Conservation (phyloP, 2,329 filamentous ascomycete species). For the Phyllosticta citrichinensis region DNA sequence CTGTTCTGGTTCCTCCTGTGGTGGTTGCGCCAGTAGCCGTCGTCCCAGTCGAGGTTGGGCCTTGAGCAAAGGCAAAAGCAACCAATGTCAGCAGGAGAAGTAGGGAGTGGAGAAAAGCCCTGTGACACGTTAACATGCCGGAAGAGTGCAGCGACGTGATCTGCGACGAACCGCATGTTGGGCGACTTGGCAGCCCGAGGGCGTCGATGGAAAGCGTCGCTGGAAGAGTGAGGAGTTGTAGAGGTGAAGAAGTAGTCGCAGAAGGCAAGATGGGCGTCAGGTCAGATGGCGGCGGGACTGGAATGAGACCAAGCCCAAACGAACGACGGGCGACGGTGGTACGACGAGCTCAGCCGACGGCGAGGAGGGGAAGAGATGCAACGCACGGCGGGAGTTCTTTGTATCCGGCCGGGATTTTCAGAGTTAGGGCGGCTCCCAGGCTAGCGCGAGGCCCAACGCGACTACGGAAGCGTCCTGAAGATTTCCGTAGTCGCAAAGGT, state of each 20-base stretch:
- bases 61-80: conserved; percentile 12
- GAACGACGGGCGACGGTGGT: not conserved
- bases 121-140: not conserved
- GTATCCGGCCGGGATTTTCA: not conserved
- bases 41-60: conserved; percentile 13
- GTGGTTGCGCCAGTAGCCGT: conserved; percentile 13
- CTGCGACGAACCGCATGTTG: conserved; percentile 6
- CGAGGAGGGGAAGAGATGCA: not conserved
- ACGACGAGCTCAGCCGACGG: not conserved
- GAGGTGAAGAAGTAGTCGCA: not conserved
- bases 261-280: not conserved
- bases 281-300: not conserved
- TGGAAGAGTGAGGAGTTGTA: not conserved
- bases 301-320: conserved; percentile 3
- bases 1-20: conserved; percentile 11
- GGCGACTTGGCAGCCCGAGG: not conserved
- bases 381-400: not conserved
- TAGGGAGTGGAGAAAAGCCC: conserved; percentile 3
- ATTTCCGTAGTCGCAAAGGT: not conserved
- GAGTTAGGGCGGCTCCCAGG: not conserved
- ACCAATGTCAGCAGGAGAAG: conserved; percentile 12
- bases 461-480: not conserved
- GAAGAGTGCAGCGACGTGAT: not conserved
- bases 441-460: not conserved
- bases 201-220: not conserved